Base-by-base conservation (phyloP, 140 eudicot species). In the Ambrosia hybrid region DNA sequence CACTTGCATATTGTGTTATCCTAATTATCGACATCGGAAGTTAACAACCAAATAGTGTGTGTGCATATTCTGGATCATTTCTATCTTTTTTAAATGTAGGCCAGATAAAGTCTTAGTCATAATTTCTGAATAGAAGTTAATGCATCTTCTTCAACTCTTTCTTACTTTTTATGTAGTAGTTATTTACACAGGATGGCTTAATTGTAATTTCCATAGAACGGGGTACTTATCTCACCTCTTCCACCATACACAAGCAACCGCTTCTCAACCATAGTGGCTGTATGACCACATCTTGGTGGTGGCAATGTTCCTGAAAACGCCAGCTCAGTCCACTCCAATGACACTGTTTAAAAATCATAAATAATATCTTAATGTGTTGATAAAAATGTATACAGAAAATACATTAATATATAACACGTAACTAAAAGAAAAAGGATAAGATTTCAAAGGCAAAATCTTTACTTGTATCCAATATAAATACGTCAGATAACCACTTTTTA, bases 201-300 rank as follows among this genome's bases (percentile, higher is more conserved):
- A 21, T 21, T 21, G 30, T 21, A 21, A 21, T 21, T 21, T 21
- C 30, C 30, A 21, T 21, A 21, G 30, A 21, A 9, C 59, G 14
- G 26, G 21, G 51, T 45, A 48, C 10, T 15, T 15, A 75, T 74
- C 80, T 79, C 68, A 90, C 99, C 99, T 90, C 96, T 91, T 49
- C 99, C 99, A 51, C 99, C 99, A 74, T 84, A 94, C 62, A 90
- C 90, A 84, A 94, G 96, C 83, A 94, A 79, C 36, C 99, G 86
- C 70, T 94, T 94, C 81, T 94, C 99, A 79, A 94, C 92, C 99
- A 94, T 94, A 34, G 96, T 90, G 57, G 89, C 97, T 45, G 99
- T 88, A 83, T 94, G 99, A 39, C 99, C 99, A 76, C 99, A 94
- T 81, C 99, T 84, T 15, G 96, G 92, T 34, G 99, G 95, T 53